phyloP scores from a whole-genome alignment of 805 yeast genomes.

The Ogataea allantospora region DNA sequence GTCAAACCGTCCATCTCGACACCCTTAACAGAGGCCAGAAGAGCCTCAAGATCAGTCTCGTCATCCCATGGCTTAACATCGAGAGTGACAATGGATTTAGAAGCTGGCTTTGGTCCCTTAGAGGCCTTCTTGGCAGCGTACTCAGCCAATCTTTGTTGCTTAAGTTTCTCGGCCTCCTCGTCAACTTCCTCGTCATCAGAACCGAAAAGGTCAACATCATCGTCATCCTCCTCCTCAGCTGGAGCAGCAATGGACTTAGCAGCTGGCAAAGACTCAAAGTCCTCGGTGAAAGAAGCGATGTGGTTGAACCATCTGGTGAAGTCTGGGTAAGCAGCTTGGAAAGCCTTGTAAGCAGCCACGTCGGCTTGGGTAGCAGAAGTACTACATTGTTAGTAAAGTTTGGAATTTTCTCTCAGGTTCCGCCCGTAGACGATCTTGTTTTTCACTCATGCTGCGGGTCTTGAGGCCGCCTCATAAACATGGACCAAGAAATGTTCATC shows the following conservation, averaged over 20 bases:
- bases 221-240: conserved; percentile 81
- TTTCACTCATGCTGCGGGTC: conserved; percentile 96
- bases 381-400: conserved; percentile 40
- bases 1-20: conserved; percentile 87
- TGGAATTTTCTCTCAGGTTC: conserved; percentile 34
- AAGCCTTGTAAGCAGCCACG: conserved; percentile 90
- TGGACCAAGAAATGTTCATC: conserved; percentile 70
- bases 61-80: conserved; percentile 99
- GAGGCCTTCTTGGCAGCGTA: conserved; percentile 97
- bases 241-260: conserved; percentile 55
- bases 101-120: conserved; percentile 92
- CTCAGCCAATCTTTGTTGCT: conserved; percentile 96
- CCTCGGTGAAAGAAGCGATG: conserved; percentile 89
- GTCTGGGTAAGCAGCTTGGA: conserved; percentile 87
- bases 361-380: conserved; percentile 93
- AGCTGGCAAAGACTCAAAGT: conserved; percentile 80
- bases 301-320: conserved; percentile 99
- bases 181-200: conserved; percentile 93
- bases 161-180: conserved; percentile 94
- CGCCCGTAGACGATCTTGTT: conserved; percentile 37
- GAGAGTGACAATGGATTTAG: conserved; percentile 93
- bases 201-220: conserved; percentile 91
- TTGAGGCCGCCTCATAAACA: conserved; percentile 94
- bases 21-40: conserved; percentile 82
- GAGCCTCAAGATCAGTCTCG: conserved; percentile 91